Conservation (phyloP, 371 early-diverging fungal genomes). For the Apophysomyces trapeziformis region DNA sequence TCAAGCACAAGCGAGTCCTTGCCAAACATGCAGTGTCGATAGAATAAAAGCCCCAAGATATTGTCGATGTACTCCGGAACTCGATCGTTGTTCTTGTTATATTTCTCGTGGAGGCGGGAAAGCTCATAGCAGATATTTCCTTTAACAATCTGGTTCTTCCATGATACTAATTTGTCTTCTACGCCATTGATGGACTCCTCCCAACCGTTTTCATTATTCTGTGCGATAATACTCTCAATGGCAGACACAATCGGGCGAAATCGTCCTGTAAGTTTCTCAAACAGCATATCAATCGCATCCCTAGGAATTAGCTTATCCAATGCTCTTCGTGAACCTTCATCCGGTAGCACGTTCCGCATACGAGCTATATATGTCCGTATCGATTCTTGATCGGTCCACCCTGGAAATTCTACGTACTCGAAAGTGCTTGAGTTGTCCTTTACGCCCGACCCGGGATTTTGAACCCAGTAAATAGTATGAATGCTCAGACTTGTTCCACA, state of each 20-base stretch:
- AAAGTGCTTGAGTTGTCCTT: neutral
- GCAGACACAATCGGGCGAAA: neutral
- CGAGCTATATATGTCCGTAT: neutral
- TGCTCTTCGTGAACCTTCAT: neutral
- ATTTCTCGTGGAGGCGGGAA: too few species aligned
- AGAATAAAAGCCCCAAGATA: too few species aligned
- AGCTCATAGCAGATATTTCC: neutral
- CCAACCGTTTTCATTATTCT: neutral
- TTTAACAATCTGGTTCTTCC: neutral
- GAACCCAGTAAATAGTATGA: too few species aligned
- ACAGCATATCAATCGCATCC: neutral
- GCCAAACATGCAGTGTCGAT: too few species aligned
- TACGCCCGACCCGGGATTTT: too few species aligned
- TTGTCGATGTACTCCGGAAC: too few species aligned
- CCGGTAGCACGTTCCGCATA: neutral
- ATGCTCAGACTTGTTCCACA: too few species aligned
- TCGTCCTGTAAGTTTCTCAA: neutral
- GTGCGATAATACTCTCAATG: neutral
- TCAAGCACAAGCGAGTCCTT: too few species aligned
- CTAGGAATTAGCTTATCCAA: neutral
- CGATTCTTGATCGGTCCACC: neutral
- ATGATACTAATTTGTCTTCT: neutral
- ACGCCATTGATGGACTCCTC: neutral
- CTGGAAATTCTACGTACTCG: neutral
- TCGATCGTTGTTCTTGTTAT: too few species aligned